These are phyloP conservation scores for Sporothrix schenckii DNA, from an alignment of 2,329 filamentous ascomycete genomes.

Conservation along the genomic window DNA sequence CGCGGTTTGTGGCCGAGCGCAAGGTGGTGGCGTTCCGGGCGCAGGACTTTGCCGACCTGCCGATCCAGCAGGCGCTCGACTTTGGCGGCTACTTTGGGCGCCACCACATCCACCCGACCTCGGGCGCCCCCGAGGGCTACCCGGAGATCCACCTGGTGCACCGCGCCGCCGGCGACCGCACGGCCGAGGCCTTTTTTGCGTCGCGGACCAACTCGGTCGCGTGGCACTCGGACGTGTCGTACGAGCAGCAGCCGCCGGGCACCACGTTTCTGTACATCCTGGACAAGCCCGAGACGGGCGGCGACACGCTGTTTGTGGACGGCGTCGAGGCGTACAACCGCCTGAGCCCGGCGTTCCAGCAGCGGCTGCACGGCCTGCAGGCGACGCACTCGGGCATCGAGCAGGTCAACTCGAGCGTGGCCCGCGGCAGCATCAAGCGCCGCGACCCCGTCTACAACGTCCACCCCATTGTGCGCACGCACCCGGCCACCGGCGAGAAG, in stretches of 20 bases:
- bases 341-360: slow-evolving; percentile 70
- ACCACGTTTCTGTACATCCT: slow-evolving; percentile 88
- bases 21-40: slow-evolving; percentile 72
- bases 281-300: slow-evolving; percentile 77
- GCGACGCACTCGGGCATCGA: slow-evolving; percentile 82
- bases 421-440: slow-evolving; percentile 67
- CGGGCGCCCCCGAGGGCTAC: slow-evolving; percentile 67
- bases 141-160: slow-evolving; percentile 74
- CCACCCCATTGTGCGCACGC: slow-evolving; percentile 79
- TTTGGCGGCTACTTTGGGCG: slow-evolving; percentile 61
- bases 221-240: slow-evolving; percentile 33
- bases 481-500: slow-evolving; percentile 82
- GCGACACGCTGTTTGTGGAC: slow-evolving; percentile 83
- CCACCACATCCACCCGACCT: slow-evolving; percentile 75
- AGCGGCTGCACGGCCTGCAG: slow-evolving; percentile 77
- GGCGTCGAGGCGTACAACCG: slow-evolving; percentile 79
- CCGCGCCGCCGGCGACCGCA: slow-evolving; percentile 67
- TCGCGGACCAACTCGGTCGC: slow-evolving; percentile 77
- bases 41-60: slow-evolving; percentile 66
- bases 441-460: slow-evolving; percentile 73
- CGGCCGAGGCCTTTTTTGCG: slow-evolving; percentile 61
- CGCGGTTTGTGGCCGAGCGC: slow-evolving; percentile 68
- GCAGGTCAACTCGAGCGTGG: slow-evolving; percentile 71
- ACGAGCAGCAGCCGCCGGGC: slow-evolving; percentile 47
- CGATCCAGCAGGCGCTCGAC: slow-evolving; percentile 66